phyloP scores from a whole-genome alignment of 192 early-diverging fungal genomes.

The Backusella liffmaniae region DNA sequence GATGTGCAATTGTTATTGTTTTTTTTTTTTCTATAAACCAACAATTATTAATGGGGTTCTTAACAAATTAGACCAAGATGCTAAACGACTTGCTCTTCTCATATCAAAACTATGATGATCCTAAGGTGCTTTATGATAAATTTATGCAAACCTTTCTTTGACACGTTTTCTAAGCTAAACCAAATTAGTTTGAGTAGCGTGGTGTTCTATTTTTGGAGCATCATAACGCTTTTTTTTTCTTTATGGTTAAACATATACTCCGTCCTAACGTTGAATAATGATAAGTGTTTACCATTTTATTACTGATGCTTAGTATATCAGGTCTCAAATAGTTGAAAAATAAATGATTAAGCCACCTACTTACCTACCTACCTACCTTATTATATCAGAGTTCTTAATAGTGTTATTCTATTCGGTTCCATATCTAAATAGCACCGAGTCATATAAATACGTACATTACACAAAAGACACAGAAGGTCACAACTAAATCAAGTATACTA shows the following conservation, averaged over 20 bases:
- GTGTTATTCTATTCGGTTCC: too few relatives aligned
- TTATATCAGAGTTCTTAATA: too few relatives aligned
- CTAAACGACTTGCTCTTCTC: too few relatives aligned
- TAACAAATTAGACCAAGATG: too few relatives aligned
- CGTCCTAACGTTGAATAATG: not conserved
- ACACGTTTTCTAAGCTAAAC: not conserved
- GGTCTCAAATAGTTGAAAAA: not conserved
- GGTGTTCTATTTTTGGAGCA: not conserved
- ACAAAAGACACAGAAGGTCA: not conserved
- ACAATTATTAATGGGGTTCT: too few relatives aligned
- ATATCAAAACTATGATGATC: too few relatives aligned
- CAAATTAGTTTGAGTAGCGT: constrained; percentile 1
- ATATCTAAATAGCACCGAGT: too few relatives aligned
- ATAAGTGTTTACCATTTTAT: not conserved
- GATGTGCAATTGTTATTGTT: too few relatives aligned
- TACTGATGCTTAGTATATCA: not conserved
- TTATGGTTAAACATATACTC: not conserved
- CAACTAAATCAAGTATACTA: not conserved
- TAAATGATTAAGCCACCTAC: not conserved
- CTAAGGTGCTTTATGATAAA: not conserved
- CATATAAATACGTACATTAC: not conserved
- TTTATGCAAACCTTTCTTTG: not conserved
- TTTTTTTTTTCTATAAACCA: too few relatives aligned
- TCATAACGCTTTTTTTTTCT: not conserved
- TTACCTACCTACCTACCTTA: too few relatives aligned